Base-by-base conservation (phyloP, 306 rosid genomes). In the Cajanus cajan region DNA sequence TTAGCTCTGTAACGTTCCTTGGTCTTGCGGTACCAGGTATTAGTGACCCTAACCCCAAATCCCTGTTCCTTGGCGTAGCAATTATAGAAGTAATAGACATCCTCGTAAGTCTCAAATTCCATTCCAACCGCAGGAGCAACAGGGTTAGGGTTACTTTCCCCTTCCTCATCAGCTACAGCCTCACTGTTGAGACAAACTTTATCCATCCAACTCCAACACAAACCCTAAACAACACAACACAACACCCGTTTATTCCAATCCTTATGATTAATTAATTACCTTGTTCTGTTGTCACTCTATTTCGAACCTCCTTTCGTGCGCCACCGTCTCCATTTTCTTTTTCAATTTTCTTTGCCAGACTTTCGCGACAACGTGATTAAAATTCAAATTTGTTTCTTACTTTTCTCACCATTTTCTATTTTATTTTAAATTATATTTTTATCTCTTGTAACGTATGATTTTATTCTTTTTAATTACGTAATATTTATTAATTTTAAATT, bases 1-100 rank as follows among this genome's bases (percentile, higher is more conserved):
- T 90, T 92, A n/a, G 89, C 97, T 82, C 94, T 80, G 71, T 92
- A 88, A 62, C 93, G 88, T 68, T 92, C 97, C 79, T 90, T 90
- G 18, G 88, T 85, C 88, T 88, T 92, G 75, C 92, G 82, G 71
- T 92, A 90, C 94, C 94, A 92, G 0, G 97, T 92, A 22, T 90
- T 90, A 65, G 90, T 92, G 8, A 92, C 93, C 65, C 97, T 86
- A 37, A 92, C 92, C 70, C 97, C 97, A 16, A 92, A 92, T 14
- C 92, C 97, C 28, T 88, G 91, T 41, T 92, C 89, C 80, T 87
- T 92, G 19, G 97, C 94, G 36, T 88, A 92, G 69, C 92, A 92
- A 83, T 87, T 92, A 71, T 90, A 92, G 73, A 90, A 92, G 78
- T 85, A 92, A 73, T 92, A 92, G 0, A 90, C 92, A 84, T 91